Base-by-base conservation (phyloP, 1,284 basidiomycete genomes). In the Boletus sp. region DNA sequence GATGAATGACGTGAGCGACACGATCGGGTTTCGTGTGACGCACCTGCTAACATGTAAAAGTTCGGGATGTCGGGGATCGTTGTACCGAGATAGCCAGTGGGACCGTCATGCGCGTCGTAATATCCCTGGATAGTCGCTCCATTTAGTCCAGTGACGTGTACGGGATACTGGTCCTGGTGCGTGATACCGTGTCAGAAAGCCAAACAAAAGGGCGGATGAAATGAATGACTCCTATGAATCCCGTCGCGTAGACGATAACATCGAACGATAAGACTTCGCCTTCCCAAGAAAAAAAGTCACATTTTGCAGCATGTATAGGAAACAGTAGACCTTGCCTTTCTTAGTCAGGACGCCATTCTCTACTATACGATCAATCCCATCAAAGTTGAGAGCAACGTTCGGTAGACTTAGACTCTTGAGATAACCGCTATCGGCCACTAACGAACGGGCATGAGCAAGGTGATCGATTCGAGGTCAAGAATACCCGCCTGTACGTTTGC, bases 331-430 rank as follows among this genome's bases (percentile, higher is more conserved):
- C 50, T 33, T 48, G 56, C 73, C 73, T 43, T 62, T 65, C 45
- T 61, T 61, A 5, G 70, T 70, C 29, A 60, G 23, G 26, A 77
- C 59, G 0, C 74, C 74, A 14, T 61, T 56, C 43, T 69, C 62
- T 8, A 63, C 62, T 44, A 77, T 55, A 43, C 58, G 56, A 16
- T 56, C 53, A 49, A 79, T 73, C 7, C 63, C 62, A 43, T 69
- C 67, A 53, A 68, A 69, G 39, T 64, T 62, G n/a, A 74, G 64
- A 23, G 66, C 54, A 30, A 77, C 57, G 48, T 79, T 79, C 4
- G 69, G 65, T 19, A 65, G 61, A 50, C 69, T 61, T 26, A 77
- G 62, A 13, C 68, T 59, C 13, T 65, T 58, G 27, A 74, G 61
- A 54, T 72, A 76, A 17, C 70, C 70, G 8, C 61, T 61, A 49